Conservation (phyloP, 2,329 filamentous ascomycete species). For the Colletotrichum eleusines region DNA sequence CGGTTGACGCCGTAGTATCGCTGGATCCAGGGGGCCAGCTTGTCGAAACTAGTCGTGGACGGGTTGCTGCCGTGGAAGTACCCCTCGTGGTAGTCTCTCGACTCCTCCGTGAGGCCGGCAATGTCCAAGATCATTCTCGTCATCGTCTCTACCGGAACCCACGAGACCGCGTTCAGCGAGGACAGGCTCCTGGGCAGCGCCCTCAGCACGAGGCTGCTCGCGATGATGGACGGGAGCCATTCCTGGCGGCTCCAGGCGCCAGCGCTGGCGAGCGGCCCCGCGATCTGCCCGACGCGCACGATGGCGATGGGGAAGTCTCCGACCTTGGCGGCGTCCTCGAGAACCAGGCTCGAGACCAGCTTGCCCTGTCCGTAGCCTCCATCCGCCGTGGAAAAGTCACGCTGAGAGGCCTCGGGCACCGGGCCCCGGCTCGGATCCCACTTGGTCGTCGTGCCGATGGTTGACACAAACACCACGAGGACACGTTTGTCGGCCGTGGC, state of each 20-base stretch:
- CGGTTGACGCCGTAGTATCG: slow-evolving; percentile 53
- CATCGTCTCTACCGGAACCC: slow-evolving; percentile 65
- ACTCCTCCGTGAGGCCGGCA: slow-evolving; percentile 45
- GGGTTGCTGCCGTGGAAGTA: slow-evolving; percentile 54
- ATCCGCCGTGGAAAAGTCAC: slow-evolving; percentile 16
- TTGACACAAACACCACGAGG: slow-evolving; percentile 38
- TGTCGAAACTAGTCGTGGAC: slow-evolving; percentile 51
- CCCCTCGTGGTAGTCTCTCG: slow-evolving; percentile 25
- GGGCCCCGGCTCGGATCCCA: slow-evolving; percentile 27
- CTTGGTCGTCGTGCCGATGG: slow-evolving; percentile 34
- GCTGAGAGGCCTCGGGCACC: slow-evolving; percentile 20
- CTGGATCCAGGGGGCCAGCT: slow-evolving; percentile 56
- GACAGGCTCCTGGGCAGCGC: slow-evolving; percentile 61
- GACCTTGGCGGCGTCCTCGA: slow-evolving; percentile 32
- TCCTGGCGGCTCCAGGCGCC: slow-evolving; percentile 41
- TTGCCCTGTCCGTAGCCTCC: slow-evolving; percentile 41
- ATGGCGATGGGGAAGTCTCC: slow-evolving; percentile 31
- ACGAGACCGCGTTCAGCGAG: slow-evolving; percentile 59
- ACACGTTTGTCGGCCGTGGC: slow-evolving; percentile 25
- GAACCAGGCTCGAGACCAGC: slow-evolving; percentile 31
- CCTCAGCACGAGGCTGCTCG: slow-evolving; percentile 62
- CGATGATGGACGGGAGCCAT: slow-evolving; percentile 39
- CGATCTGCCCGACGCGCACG: slow-evolving; percentile 41
- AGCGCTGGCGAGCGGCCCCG: slow-evolving; percentile 26
- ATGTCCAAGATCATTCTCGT: slow-evolving; percentile 62